Evolutionary conservation across 2,329 filamentous ascomycete species (phyloP), one percentile per base, ranked within the genome.

Genomic region (Phaeophleospora eucalypticola): DNA sequence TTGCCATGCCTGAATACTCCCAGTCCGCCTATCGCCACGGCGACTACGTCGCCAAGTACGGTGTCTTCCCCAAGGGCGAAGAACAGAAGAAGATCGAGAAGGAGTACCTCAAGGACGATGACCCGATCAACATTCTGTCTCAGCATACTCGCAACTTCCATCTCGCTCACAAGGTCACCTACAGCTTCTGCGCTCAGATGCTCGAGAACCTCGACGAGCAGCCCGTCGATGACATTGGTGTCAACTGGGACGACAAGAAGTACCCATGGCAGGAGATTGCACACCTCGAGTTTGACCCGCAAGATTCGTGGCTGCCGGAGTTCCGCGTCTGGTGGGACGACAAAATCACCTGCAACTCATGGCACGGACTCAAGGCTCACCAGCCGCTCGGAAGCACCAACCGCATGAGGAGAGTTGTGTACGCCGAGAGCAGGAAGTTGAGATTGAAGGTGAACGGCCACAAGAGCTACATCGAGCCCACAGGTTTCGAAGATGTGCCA

Each of bases 241-340:
- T 65, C 19, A 54, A 57, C 18, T 66, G 63, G 63, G 61, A 65
- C 33, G 51, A 51, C 19, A 57, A 57, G 41, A 66, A 65, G 49
- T 65, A 64, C 19, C 63, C 62, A 4, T 64, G 60, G 46, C 53
- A 62, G 46, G 57, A 64, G 33, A 52, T 66, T 19, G 63, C 58
- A 1, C 65, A 63, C 4, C 48, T 71, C 8, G 68, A 70, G 36
- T 71, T 71, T 42, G 63, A 67, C 37, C 65, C 65, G 7, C 68
- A 71, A 53, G 68, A 70, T 41, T 58, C 53, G 10, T 70, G 65
- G 66, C 43, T 69, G n/a, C 67, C 67, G 2, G 66, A 66, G 50
- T 69, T 70, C 53, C 51, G 67, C 27, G 62, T 64, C 1, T 69
- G 65, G 65, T 70, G 67, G 67, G 67, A 69, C 37, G 66, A 69